phyloP scores from a whole-genome alignment of 768 basidiomycete species.

The Suillus hirtellus region DNA sequence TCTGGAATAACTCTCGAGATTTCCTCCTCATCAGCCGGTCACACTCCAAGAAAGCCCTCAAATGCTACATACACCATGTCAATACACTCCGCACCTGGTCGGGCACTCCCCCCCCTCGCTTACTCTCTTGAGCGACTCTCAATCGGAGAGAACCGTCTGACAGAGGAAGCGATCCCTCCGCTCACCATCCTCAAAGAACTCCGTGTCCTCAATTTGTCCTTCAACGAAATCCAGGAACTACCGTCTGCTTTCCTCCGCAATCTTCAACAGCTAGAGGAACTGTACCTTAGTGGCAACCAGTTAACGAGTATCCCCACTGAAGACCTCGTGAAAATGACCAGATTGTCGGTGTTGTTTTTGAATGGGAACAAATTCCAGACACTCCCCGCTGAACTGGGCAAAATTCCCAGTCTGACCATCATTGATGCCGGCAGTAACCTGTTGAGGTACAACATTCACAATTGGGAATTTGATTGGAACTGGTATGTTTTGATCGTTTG shows the following conservation, averaged over 20 bases:
- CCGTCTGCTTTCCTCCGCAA: conserved; percentile 76
- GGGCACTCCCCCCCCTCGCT: conserved; percentile 57
- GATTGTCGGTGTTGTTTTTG: conserved; percentile 75
- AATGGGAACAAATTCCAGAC: conserved; percentile 95
- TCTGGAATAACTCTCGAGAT: conserved; percentile 27
- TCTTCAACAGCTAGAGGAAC: conserved; percentile 70
- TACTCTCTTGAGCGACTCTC: conserved; percentile 76
- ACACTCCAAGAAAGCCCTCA: conserved; percentile 35
- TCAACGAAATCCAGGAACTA: conserved; percentile 91
- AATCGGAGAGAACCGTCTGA: conserved; percentile 86
- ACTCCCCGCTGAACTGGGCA: conserved; percentile 86
- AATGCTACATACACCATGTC: conserved; percentile 22
- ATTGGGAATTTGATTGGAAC: conserved; percentile 99
- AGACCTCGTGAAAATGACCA: conserved; percentile 72
- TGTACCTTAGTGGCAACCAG: conserved; percentile 96
- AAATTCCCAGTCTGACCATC: conserved; percentile 72
- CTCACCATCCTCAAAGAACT: conserved; percentile 78
- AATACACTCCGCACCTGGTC: conserved; percentile 27
- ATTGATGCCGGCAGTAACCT: conserved; percentile 93
- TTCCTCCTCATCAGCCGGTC: conserved; percentile 7
- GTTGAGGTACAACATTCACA: conserved; percentile 96
- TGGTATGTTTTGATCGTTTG: conserved; percentile 57
- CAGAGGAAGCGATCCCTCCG: conserved; percentile 74
- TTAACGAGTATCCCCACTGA: conserved; percentile 88
- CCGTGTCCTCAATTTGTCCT: conserved; percentile 84